Base-by-base conservation (phyloP, 495 filamentous ascomycete species). In the Hypoxylon crocopeplum region DNA sequence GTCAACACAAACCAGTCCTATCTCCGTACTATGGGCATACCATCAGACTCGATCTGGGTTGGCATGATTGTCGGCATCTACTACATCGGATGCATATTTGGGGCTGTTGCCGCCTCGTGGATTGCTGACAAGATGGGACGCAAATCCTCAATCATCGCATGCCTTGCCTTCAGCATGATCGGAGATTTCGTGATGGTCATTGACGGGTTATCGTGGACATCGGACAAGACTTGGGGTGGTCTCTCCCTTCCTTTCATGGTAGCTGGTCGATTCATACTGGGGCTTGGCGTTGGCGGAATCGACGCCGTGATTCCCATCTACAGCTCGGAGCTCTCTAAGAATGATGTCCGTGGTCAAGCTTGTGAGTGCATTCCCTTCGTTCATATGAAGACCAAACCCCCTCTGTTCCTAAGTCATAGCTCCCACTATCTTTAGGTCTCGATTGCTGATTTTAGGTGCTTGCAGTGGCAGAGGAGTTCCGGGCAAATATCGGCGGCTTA, bases 1-100 rank as follows among this genome's bases (percentile, higher is more conserved):
- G 80, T 86, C 65, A 86, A 84, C 50, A 85, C 83, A 5, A 84
- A 85, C 52, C 50, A 68, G 20, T 67, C 78, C 46, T 85, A 86
- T 45, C 80, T 86, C 2, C 27, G 65, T 25, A 84, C 79, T 37
- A 85, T 86, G 82, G 75, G 73, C 50, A 80, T 85, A 36, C 19
- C 52, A 2, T 71, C 66, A 56, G 67, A 75, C 12, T 73, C 75
- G 16, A 72, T 78, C 20, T 48, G 82, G 7, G 80, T 85, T 20
- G 83, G 83, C 42, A 63, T 86, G 37, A 83, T 86, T 38, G 80
- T 85, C 22, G 77, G 78, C n/a, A 71, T 84, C 30, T 85, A 84
- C 70, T 86, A 84, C 53, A 72, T 85, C 15, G 81, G 82, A 17
- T 84, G 82, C 56, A 67, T 79, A 1, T 59, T 77, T 1, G 82